A percentile compares a stretch with the other conserved stretches of the same genome.
Evolutionary conservation across 2,329 filamentous ascomycete genomes (phyloP).

Genomic region (Fusarium siculi): DNA sequence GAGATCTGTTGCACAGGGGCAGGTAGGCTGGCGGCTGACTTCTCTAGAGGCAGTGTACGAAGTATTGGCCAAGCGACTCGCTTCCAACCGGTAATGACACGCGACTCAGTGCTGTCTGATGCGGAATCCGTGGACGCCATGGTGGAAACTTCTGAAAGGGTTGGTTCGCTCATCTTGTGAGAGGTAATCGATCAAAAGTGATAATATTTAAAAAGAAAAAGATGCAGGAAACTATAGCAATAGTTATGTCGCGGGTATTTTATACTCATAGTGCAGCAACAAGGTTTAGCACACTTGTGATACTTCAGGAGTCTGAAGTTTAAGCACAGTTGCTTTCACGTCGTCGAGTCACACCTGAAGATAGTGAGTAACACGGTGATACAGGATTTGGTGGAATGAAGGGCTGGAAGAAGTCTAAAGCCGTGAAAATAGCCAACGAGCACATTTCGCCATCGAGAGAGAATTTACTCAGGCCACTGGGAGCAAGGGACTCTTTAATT

Average conservation of each 20-base stretch:
- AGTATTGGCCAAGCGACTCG: neutral
- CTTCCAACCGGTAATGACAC: neutral
- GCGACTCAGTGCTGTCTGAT: rapidly evolving
- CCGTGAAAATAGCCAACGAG: neutral
- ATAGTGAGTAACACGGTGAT: neutral
- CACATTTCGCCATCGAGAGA: rapidly evolving
- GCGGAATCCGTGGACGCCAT: rapidly evolving
- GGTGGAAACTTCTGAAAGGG: rapidly evolving
- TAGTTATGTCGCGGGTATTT: rapidly evolving
- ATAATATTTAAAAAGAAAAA: rapidly evolving
- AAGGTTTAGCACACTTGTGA: neutral
- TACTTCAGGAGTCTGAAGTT: rapidly evolving
- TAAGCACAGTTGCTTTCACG: neutral
- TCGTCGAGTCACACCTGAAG: neutral
- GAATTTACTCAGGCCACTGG: too few relatives aligned
- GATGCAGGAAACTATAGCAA: rapidly evolving
- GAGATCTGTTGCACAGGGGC: rapidly evolving
- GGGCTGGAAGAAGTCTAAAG: rapidly evolving
- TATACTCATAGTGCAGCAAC: neutral
- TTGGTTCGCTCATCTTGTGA: rapidly evolving
- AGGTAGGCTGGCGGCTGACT: rapidly evolving
- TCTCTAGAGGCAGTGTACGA: rapidly evolving
- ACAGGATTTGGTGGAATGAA: neutral
- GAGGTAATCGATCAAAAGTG: rapidly evolving
- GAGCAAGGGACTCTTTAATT: neutral